A percentile compares a stretch with the other conserved stretches of the same genome.
These are phyloP conservation scores for Bipolaris cookei DNA, from an alignment of 2,329 filamentous ascomycete genomes.

Conservation along the genomic window DNA sequence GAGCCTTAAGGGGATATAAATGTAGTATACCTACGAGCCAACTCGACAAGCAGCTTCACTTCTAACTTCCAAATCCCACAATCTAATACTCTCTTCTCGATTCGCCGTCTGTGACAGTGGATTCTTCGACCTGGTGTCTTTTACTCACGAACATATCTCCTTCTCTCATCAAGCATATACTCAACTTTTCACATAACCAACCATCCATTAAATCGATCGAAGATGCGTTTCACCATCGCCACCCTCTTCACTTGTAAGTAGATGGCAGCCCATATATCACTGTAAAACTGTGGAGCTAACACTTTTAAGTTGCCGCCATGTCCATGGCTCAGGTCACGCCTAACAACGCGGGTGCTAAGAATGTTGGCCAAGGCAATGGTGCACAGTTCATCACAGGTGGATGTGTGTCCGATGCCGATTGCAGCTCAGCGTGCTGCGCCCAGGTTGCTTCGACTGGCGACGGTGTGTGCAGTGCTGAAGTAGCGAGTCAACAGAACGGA, in stretches of 20 bases:
- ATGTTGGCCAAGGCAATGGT: constrained; percentile 36
- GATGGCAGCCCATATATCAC: background rate
- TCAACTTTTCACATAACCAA: background rate
- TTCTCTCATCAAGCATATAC: constrained; percentile 1
- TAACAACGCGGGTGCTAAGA: constrained; percentile 37
- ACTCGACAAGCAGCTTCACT: constrained; percentile 2
- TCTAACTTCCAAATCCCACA: constrained; percentile 8
- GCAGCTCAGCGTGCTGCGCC: constrained; percentile 36
- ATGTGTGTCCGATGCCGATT: constrained; percentile 39
- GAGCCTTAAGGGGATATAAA: background rate
- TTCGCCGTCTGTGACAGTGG: constrained; percentile 37
- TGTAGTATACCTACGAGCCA: background rate
- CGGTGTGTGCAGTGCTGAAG: constrained; percentile 40
- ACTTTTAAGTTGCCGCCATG: constrained; percentile 20
- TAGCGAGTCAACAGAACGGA: constrained; percentile 37
- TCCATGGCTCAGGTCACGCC: constrained; percentile 30
- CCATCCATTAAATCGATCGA: constrained; percentile 12
- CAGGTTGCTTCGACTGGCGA: constrained; percentile 27
- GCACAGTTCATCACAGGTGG: constrained; percentile 43
- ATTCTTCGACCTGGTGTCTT: constrained; percentile 39
- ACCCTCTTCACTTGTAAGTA: constrained; percentile 20
- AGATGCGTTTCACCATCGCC: constrained; percentile 29
- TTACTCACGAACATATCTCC: constrained; percentile 25
- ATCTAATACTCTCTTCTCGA: constrained; percentile 23
- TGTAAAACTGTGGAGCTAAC: background rate